phyloP scores from a whole-genome alignment of 78 protist genomes.

The Pelomyxa schiedti region DNA sequence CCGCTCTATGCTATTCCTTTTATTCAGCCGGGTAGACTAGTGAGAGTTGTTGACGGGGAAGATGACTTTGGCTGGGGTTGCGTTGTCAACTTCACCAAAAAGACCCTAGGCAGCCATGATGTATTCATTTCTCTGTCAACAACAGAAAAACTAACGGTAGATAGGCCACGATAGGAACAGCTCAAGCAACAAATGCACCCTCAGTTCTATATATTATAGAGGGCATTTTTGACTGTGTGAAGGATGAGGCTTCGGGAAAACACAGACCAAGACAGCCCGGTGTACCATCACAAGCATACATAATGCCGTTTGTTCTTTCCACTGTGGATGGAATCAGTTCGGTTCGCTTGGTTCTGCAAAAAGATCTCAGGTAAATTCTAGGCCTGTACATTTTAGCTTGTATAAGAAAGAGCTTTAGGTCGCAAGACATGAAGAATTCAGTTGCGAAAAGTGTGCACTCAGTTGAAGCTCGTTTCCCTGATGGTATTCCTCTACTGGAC shows the following conservation, averaged over 20 bases:
- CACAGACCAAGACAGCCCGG: background rate
- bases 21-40: slow-evolving; percentile 74
- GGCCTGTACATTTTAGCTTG: too few relatives aligned
- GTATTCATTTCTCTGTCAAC: slow-evolving; percentile 32
- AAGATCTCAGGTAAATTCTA: background rate
- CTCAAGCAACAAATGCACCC: too few relatives aligned
- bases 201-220: too few relatives aligned
- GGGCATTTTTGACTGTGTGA: too few relatives aligned
- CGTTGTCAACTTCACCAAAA: slow-evolving; percentile 53
- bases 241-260: background rate
- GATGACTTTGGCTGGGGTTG: slow-evolving; percentile 77
- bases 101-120: slow-evolving; percentile 12
- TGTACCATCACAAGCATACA: background rate
- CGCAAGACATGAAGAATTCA: background rate
- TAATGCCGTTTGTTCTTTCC: background rate
- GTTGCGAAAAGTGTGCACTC: background rate
- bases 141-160: too few relatives aligned
- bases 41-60: slow-evolving; percentile 1
- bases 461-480: slow-evolving; percentile 31
- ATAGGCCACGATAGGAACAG: too few relatives aligned
- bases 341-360: background rate
- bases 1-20: slow-evolving; percentile 61
- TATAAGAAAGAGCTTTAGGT: too few relatives aligned
- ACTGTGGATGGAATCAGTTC: background rate
- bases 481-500: slow-evolving; percentile 70